Evolutionary conservation across 805 yeast species (phyloP).

Genomic region (Saccharomycopsis sp.): DNA sequence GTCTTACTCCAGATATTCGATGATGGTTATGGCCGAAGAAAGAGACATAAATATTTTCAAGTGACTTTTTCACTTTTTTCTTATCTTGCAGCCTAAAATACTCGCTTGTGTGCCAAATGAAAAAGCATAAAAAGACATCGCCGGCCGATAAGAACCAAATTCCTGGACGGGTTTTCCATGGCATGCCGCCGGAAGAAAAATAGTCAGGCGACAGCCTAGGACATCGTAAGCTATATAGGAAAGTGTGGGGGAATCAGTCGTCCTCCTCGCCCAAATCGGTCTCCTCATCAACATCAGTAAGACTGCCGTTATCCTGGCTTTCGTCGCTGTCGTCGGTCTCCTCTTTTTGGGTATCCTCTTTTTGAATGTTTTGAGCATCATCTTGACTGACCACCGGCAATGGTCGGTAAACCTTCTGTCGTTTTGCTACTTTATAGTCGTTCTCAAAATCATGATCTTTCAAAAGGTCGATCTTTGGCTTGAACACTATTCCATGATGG

Average conservation of each 20-base stretch:
- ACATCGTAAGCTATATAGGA: too few species aligned
- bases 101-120: neutral
- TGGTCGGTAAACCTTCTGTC: neutral
- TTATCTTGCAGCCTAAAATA: too few species aligned
- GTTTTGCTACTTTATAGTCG: neutral
- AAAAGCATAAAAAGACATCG: neutral
- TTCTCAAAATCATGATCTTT: conserved; percentile 1
- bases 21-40: neutral
- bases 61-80: neutral
- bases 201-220: too few species aligned
- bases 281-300: neutral
- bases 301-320: neutral
- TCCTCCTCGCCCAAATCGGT: neutral
- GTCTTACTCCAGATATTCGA: neutral
- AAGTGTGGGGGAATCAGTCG: neutral
- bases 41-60: neutral
- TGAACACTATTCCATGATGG: neutral
- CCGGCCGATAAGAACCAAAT: neutral
- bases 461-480: neutral
- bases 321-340: neutral
- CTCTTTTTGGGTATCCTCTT: too few species aligned
- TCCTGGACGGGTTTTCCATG: neutral
- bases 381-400: too few species aligned
- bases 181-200: neutral
- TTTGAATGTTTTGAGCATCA: too few species aligned